Evolutionary conservation across 2,329 filamentous ascomycete genomes (phyloP).

Genomic region (Cladosporium austrohemisphaericum): DNA sequence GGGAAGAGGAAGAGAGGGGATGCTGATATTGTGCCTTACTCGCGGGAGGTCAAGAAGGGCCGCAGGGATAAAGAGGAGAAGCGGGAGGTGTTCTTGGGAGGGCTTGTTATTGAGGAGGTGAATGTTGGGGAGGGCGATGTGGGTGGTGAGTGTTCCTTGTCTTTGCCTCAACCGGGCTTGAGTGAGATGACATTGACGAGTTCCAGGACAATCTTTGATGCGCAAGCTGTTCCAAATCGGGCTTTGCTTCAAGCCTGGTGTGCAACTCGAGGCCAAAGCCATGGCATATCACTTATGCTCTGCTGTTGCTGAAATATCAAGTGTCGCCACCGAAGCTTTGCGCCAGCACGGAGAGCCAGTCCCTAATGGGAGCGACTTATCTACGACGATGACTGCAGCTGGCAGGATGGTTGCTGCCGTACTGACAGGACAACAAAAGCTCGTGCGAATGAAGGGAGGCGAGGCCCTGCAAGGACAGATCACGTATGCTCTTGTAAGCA

Average conservation of each 20-base stretch:
- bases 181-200: slow-evolving; percentile 1
- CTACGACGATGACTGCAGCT: slow-evolving; percentile 21
- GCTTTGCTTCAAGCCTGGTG: slow-evolving; percentile 21
- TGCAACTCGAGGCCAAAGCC: slow-evolving; percentile 17
- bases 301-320: background rate
- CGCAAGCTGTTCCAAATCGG: slow-evolving; percentile 29
- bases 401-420: slow-evolving; percentile 23
- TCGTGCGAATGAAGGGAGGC: slow-evolving; percentile 19
- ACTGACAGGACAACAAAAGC: slow-evolving; percentile 23
- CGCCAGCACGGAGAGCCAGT: background rate
- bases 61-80: slow-evolving; percentile 19
- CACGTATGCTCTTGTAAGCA: slow-evolving; percentile 31
- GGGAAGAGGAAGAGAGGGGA: slow-evolving; percentile 31
- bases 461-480: slow-evolving; percentile 21
- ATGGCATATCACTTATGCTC: background rate
- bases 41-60: slow-evolving; percentile 24
- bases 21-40: slow-evolving; percentile 24
- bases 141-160: background rate
- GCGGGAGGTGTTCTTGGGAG: slow-evolving; percentile 8
- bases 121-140: slow-evolving; percentile 3
- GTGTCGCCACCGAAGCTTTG: background rate
- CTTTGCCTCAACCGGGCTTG: no score
- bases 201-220: slow-evolving; percentile 24
- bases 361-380: slow-evolving; percentile 14
- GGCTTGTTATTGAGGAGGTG: slow-evolving; percentile 2